These are phyloP conservation scores for Biancaea sappan DNA, from an alignment of 306 rosid species.

Conservation along the genomic window DNA sequence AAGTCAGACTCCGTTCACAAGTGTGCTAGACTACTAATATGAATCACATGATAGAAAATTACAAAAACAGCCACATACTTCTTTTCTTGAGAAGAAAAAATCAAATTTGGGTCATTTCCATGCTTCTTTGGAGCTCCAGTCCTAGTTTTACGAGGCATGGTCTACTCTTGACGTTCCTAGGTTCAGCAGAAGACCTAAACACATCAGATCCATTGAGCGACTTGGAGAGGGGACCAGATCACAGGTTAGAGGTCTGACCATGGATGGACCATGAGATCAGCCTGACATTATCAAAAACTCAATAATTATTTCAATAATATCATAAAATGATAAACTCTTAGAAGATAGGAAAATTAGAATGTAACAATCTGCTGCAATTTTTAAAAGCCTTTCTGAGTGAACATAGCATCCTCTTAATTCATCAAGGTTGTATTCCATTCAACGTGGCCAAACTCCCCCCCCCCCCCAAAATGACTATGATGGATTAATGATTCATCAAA, in stretches of 20 bases:
- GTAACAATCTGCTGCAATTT: not conserved
- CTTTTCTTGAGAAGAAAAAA: constrained; percentile 12
- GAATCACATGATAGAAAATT: constrained; percentile 6
- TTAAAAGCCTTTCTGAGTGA: not conserved
- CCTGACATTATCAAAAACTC: not conserved
- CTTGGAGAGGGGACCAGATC: not conserved
- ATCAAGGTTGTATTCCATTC: not conserved
- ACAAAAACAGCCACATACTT: constrained; percentile 29
- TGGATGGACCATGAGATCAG: constrained; percentile 18
- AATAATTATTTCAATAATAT: not conserved
- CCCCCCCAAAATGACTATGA: not conserved
- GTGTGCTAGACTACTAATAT: not conserved
- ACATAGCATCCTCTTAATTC: not conserved
- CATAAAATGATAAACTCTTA: not conserved
- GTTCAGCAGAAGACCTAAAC: constrained; percentile 10
- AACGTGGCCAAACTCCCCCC: not conserved
- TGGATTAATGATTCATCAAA: not conserved
- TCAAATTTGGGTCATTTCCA: constrained; percentile 26
- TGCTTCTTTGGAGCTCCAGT: constrained; percentile 39
- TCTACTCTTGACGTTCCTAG: constrained; percentile 15
- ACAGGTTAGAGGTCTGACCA: constrained; percentile 11
- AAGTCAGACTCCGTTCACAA: not conserved
- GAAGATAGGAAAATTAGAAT: not conserved
- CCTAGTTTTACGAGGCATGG: constrained; percentile 31
- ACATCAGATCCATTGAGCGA: not conserved